Evolutionary conservation across 768 basidiomycete species (phyloP), one percentile per base, ranked within the genome.

Genomic region (Coprinellus micaceus): DNA sequence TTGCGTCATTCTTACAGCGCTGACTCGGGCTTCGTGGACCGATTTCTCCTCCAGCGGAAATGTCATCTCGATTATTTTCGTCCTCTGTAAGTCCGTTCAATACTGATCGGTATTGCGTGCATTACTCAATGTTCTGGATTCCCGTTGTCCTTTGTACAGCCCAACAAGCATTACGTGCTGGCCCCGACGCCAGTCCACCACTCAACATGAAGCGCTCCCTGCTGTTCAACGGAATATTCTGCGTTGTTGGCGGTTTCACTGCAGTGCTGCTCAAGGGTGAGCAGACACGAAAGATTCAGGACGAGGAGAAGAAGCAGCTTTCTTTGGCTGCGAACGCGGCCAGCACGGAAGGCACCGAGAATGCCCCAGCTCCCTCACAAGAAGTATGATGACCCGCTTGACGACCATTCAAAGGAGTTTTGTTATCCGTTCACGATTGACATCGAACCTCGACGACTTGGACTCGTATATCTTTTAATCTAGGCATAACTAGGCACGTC

Each of bases 121-220:
- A 22, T 19, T 17, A 2, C n/a, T 21, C 46, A 25, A 19, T 30
- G 9, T 39, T 26, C 37, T 25, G 41, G 49, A 25, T n/a, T n/a
- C 45, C 24, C 39, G n/a, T 47, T 52, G 28, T 12, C n/a, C n/a
- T 45, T 57, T 48, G 25, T 17, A 36, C 62, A 90, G 90, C 74
- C 36, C 77, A 86, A 68, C 79, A 82, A 46, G 87, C 89, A 2
- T 76, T 94, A 15, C 86, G 89, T 44, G 87, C 80, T 11, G 73
- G 81, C 2, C 61, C 75, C 11, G 67, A 77, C 36, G 89, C 85
- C 15, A 67, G 77, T 45, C 91, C 90, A 1, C 90, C 91, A 1
- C 71, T 82, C 28, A 89, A 89, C 68, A 89, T 94, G 88, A 81
- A 69, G 30, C 72, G 75, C 11, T 81, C 82, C 2, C 70, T 89